Evolutionary conservation across 805 yeast species (phyloP).

Genomic region (Ogataea sp.): DNA sequence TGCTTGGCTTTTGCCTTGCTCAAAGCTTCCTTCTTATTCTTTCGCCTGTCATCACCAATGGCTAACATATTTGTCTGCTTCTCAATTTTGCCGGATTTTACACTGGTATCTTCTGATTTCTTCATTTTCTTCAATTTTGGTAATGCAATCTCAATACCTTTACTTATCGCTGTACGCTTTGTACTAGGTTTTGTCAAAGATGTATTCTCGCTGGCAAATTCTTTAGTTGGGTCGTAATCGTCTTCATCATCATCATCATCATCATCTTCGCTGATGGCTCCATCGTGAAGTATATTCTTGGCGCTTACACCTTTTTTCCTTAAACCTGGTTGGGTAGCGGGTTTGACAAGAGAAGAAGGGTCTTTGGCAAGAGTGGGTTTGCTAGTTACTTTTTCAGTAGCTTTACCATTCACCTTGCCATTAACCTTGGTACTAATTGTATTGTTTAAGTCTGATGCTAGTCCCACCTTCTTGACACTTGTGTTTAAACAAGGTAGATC

Average conservation of each 20-base stretch:
- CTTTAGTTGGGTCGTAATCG: not conserved
- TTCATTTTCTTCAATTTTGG: conserved; percentile 10
- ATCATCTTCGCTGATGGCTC: not conserved
- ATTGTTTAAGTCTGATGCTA: conserved; percentile 2
- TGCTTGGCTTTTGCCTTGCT: no score
- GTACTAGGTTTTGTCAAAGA: not conserved
- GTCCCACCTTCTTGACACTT: conserved; percentile 2
- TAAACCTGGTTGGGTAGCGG: not conserved
- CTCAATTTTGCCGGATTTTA: conserved; percentile 1
- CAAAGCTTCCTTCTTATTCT: no score
- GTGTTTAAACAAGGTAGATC: conserved; percentile 35
- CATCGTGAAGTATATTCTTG: not conserved
- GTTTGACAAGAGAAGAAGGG: no score
- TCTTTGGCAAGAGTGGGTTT: no score
- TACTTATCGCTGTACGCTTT: not conserved
- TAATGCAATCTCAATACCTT: not conserved
- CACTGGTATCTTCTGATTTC: conserved; percentile 3
- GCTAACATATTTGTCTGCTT: no score
- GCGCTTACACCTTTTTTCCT: not conserved
- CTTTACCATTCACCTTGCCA: not conserved
- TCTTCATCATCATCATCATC: not conserved
- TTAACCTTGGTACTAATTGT: no score
- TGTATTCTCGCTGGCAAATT: not conserved
- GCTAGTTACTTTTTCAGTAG: not conserved
- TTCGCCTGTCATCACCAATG: no score